phyloP scores from a whole-genome alignment of 75 land plant genomes.

The Sequoia sempervirens region DNA sequence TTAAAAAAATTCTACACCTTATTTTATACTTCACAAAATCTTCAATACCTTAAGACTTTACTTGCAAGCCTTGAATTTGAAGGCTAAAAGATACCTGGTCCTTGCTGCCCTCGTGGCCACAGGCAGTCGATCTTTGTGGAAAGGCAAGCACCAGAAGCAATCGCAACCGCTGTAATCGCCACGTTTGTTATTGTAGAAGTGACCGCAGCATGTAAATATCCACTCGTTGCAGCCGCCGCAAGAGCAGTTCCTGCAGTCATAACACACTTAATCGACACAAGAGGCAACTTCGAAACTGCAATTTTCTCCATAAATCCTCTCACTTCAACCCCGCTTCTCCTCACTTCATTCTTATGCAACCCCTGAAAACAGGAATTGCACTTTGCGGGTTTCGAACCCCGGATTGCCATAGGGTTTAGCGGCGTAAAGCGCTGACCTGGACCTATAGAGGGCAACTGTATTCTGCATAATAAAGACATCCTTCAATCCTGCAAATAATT shows the following conservation, averaged over 20 bases:
- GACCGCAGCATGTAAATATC: conserved; percentile 47
- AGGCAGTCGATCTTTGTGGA: conserved; percentile 73
- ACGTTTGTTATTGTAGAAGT: conserved; percentile 60
- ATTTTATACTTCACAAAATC: too few relatives aligned
- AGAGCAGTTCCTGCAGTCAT: conserved; percentile 29
- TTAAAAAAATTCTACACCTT: too few relatives aligned
- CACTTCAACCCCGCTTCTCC: not conserved
- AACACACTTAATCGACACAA: conserved; percentile 24
- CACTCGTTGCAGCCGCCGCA: conserved; percentile 15
- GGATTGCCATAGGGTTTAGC: not conserved
- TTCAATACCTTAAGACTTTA: too few relatives aligned
- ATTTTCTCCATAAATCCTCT: not conserved
- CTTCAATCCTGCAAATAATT: not conserved
- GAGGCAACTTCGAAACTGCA: conserved; percentile 8
- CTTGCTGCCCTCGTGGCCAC: conserved; percentile 56
- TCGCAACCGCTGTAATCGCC: conserved; percentile 74
- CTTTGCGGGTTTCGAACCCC: conserved; percentile 6
- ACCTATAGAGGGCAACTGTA: not conserved
- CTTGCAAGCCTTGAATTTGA: not conserved
- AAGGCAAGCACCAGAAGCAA: conserved; percentile 82
- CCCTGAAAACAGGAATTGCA: not conserved
- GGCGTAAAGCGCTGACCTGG: not conserved
- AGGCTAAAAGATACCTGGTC: conserved; percentile 32
- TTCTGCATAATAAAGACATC: not conserved
- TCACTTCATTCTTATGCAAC: not conserved